Percentiles rank a stretch among this genome's conserved stretches.
phyloP scores from a whole-genome alignment of 192 early-diverging fungal species.

The Podila minutissima region DNA sequence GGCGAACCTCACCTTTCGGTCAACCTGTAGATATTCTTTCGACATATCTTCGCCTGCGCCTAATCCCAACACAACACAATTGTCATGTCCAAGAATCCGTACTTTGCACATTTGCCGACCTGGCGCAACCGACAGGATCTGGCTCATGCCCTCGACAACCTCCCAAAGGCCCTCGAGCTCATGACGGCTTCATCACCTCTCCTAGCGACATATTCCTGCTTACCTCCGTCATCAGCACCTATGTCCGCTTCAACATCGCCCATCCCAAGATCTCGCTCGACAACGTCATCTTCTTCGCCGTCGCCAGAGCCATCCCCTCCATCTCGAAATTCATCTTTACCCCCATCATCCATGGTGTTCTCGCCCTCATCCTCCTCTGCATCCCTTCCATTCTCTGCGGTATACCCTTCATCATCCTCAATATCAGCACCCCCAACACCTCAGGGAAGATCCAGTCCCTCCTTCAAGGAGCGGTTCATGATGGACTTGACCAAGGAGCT shows the following conservation, averaged over 20 bases:
- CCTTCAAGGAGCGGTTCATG: slow-evolving; percentile 35
- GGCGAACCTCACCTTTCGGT: neutral
- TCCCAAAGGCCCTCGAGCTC: slow-evolving; percentile 27
- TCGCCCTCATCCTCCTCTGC: neutral
- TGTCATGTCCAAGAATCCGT: slow-evolving; percentile 43
- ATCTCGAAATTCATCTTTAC: neutral
- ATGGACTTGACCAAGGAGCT: slow-evolving; percentile 33
- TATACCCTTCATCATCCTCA: neutral
- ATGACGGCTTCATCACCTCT: slow-evolving; percentile 25
- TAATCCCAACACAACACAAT: neutral
- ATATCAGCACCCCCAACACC: neutral
- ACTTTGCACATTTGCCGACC: slow-evolving; percentile 44
- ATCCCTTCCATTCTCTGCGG: slow-evolving; percentile 1
- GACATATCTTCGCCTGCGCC: no score
- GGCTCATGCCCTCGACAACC: slow-evolving; percentile 39
- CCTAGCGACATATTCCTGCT: slow-evolving; percentile 23
- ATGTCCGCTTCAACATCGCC: neutral
- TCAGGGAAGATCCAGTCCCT: slow-evolving; percentile 4
- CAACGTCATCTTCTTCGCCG: neutral
- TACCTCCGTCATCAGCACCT: neutral
- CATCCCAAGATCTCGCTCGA: no score
- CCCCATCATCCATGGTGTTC: neutral
- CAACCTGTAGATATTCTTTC: no score
- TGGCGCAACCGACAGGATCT: slow-evolving; percentile 51
- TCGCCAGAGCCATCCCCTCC: slow-evolving; percentile 6